These are phyloP conservation scores for Cyphellophora attinorum DNA, from an alignment of 2,329 filamentous ascomycete genomes.

Conservation along the genomic window DNA sequence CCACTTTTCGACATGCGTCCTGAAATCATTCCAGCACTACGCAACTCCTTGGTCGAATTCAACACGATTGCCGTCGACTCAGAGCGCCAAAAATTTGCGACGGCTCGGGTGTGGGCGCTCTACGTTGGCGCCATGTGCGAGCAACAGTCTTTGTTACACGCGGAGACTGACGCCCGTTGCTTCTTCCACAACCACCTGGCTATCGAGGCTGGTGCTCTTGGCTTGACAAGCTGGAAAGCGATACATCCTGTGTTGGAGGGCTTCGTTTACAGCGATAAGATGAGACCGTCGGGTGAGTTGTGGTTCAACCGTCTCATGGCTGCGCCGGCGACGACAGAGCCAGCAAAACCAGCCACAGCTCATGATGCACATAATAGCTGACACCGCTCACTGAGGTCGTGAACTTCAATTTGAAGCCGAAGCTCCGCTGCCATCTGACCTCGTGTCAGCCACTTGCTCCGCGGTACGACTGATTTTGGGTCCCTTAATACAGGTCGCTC, in stretches of 20 bases:
- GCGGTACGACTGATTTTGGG: too few relatives aligned
- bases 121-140: conserved; percentile 7
- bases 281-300: not conserved
- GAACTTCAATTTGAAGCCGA: too few relatives aligned
- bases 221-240: conserved; percentile 9
- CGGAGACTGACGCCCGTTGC: too few relatives aligned
- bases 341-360: too few relatives aligned
- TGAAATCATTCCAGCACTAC: conserved; percentile 2
- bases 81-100: conserved; percentile 2
- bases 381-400: too few relatives aligned
- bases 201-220: not conserved
- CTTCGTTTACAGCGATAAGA: conserved; percentile 3
- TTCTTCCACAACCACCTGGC: conserved; percentile 3
- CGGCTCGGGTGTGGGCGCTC: conserved; percentile 7
- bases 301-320: not conserved
- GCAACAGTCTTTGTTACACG: not conserved
- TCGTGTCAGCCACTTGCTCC: too few relatives aligned
- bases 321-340: too few relatives aligned
- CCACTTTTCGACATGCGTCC: conserved; percentile 5
- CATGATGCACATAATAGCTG: too few relatives aligned
- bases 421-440: too few relatives aligned
- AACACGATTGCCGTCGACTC: not conserved
- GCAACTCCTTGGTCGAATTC: not conserved
- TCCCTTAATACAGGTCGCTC: too few relatives aligned
- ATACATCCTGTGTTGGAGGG: conserved; percentile 4